Evolutionary conservation across 176 grass and related monocot species (phyloP).

Genomic region (Guadua angustifolia): DNA sequence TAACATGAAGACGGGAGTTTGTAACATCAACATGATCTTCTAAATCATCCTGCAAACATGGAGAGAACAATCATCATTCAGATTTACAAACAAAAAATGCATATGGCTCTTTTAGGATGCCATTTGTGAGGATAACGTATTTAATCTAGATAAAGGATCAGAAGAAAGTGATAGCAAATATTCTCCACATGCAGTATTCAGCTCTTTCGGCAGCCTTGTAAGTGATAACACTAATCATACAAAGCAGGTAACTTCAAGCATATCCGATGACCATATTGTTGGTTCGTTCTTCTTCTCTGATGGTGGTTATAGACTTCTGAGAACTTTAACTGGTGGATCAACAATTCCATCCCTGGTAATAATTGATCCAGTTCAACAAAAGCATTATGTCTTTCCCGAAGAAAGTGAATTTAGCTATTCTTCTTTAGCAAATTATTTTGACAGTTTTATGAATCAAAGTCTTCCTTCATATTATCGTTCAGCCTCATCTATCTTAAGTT

Average conservation of each 20-base stretch:
- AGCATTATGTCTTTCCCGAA: conserved; percentile 70
- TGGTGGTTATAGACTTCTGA: conserved; percentile 76
- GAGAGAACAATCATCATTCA: too few species aligned
- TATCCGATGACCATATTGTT: conserved; percentile 46
- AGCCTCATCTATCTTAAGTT: conserved; percentile 40
- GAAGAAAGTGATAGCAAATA: conserved; percentile 47
- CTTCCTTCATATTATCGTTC: conserved; percentile 69
- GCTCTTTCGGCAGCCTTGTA: conserved; percentile 35
- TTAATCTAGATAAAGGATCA: conserved; percentile 45
- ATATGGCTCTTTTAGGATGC: too few species aligned
- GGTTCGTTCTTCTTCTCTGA: conserved; percentile 84
- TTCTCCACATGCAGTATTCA: conserved; percentile 32
- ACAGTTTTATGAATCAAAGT: conserved; percentile 71
- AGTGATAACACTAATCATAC: conserved; percentile 25
- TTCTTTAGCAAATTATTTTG: conserved; percentile 74
- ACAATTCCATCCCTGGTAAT: conserved; percentile 84
- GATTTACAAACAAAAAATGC: too few species aligned
- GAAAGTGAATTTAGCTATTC: conserved; percentile 62
- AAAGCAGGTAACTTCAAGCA: conserved; percentile 37
- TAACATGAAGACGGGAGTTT: too few species aligned
- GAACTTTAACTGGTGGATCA: conserved; percentile 72
- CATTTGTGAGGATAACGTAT: conserved; percentile 44
- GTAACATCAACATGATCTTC: too few species aligned
- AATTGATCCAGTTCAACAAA: conserved; percentile 72
- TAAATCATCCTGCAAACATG: too few species aligned